Base-by-base conservation (phyloP, 148 eudicot species). In the Heliamphora exappendiculata region DNA sequence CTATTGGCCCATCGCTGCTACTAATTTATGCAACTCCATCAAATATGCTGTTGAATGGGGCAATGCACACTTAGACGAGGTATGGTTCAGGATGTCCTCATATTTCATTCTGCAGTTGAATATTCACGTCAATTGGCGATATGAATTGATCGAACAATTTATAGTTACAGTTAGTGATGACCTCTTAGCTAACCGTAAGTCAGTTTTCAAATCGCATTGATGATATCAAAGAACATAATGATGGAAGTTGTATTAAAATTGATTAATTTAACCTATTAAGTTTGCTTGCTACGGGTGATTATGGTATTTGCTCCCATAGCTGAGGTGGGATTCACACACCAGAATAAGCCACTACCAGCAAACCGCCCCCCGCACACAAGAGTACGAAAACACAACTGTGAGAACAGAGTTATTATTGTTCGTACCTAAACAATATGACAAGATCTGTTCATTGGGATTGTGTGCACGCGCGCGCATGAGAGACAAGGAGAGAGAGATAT, bases 31-130 rank as follows among this genome's bases (percentile, higher is more conserved):
- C 80, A 79, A 42, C 20, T 74, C 85, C 20, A 93, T 93, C 76
- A 93, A 85, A 82, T 47, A 68, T 24, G 91, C 89, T 75, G 98
- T 93, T 47, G 93, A 91, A 1, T 91, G 97, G 94, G 94, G 92
- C 36, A 87, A 93, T 53, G 47, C 79, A 36, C 83, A 93, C 72
- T 44, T 85, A 24, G 41, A 71, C 28, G 81, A 87, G 96, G 98
- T 91, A 83, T 36, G 42, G 31, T 36, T 68, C 64, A 34, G 24
- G 24, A 37, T 47, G 36, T 73, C 16, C 12, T 14, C 13, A 22
- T 37, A 28, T 62, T 16, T 41, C 70, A 50, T 76, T n/a, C 65
- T 53, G 31, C 19, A 47, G 37, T 74, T 76, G 13, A 64, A 31
- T 65, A n/a, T 55, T 58, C 42, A 24, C 14, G n/a, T 22, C 9